Conservation (phyloP, 2,329 filamentous ascomycete genomes). For the Ceratocystiopsis brevicomis region DNA sequence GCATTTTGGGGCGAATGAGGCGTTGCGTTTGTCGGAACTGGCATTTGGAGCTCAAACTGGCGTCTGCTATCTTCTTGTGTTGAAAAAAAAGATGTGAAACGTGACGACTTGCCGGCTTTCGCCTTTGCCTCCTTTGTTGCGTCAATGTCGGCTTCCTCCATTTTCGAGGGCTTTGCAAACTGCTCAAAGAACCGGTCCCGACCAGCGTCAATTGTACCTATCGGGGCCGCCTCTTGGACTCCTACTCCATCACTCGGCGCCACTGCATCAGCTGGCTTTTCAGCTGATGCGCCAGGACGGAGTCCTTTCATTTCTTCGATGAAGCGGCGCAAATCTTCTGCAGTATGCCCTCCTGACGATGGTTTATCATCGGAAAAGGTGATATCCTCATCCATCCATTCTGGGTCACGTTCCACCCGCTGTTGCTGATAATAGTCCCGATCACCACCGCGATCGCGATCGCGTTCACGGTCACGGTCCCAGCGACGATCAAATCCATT, state of each 20-base stretch:
- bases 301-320: conserved; percentile 73
- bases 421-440: conserved; percentile 14
- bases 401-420: conserved; percentile 60
- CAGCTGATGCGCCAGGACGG: too few relatives aligned
- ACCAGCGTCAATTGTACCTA: conserved; percentile 28
- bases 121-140: conserved; percentile 27
- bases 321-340: conserved; percentile 86
- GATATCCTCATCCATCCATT: conserved; percentile 58
- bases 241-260: too few relatives aligned
- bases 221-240: too few relatives aligned
- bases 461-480: conserved; percentile 36
- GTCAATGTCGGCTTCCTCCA: conserved; percentile 22
- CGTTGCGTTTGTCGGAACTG: conserved; percentile 18
- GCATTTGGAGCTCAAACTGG: conserved; percentile 29
- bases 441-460: conserved; percentile 35
- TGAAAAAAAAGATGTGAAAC: conserved; percentile 64
- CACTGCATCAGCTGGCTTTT: too few relatives aligned
- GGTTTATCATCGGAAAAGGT: conserved; percentile 2
- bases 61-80: conserved; percentile 33
- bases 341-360: conserved; percentile 37
- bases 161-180: conserved; percentile 20
- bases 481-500: conserved; percentile 12
- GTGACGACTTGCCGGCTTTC: conserved; percentile 22
- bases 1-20: conserved; percentile 12
- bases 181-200: conserved; percentile 58